Conservation (phyloP, 345 rosid genomes). For the Angophora floribunda region DNA sequence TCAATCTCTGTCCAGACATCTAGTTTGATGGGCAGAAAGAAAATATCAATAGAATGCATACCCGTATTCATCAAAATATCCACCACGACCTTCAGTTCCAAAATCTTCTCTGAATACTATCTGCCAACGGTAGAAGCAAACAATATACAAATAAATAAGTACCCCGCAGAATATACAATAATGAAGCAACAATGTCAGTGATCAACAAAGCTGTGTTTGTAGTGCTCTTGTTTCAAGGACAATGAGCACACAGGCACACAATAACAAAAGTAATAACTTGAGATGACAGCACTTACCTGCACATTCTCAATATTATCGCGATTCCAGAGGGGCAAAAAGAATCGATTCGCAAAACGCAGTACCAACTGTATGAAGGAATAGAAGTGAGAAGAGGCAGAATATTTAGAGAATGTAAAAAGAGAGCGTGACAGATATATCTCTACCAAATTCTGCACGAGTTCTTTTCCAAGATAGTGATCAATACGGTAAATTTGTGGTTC, state of each 20-base stretch:
- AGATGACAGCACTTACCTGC: slow-evolving; percentile 51
- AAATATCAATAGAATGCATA: slow-evolving; percentile 12
- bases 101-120: slow-evolving; percentile 98
- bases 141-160: not conserved
- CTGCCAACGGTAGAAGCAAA: slow-evolving; percentile 18
- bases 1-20: not conserved
- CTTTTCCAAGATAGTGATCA: slow-evolving; percentile 96
- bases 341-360: slow-evolving; percentile 95
- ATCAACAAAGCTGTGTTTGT: not conserved
- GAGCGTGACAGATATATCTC: not conserved
- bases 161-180: not conserved
- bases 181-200: not conserved
- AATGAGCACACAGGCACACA: not conserved
- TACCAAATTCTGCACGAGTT: slow-evolving; percentile 97
- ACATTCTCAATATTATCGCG: slow-evolving; percentile 93
- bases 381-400: slow-evolving; percentile 5
- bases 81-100: slow-evolving; percentile 99
- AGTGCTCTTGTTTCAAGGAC: not conserved
- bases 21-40: not conserved
- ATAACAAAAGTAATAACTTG: not conserved
- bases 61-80: slow-evolving; percentile 99
- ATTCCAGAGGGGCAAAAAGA: slow-evolving; percentile 95
- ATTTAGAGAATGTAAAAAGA: not conserved
- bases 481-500: slow-evolving; percentile 92
- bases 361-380: slow-evolving; percentile 51